A percentile compares a stretch with the other conserved stretches of the same genome.
Evolutionary conservation across 1,284 basidiomycete genomes (phyloP).

Genomic region (Fomitiporia mediterranea): DNA sequence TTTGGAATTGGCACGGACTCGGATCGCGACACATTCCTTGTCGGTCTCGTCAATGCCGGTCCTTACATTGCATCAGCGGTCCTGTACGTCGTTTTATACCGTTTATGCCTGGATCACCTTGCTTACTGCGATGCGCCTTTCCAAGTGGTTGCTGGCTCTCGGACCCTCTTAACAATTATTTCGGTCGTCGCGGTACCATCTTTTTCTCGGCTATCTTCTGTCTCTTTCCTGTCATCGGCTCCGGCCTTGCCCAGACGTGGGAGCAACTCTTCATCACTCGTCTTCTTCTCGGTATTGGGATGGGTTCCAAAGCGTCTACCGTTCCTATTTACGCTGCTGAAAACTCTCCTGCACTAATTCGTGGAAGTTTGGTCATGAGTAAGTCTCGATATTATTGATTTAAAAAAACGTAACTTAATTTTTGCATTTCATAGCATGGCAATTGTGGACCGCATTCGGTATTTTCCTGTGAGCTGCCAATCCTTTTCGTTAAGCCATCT

Average conservation of each 20-base stretch:
- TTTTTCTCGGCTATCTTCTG: conserved; percentile 59
- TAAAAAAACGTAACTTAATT: not conserved
- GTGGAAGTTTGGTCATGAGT: conserved; percentile 35
- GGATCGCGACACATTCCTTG: conserved; percentile 39
- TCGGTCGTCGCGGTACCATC: conserved; percentile 66
- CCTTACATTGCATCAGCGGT: conserved; percentile 56
- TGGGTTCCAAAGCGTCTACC: conserved; percentile 63
- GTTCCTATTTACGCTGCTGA: conserved; percentile 58
- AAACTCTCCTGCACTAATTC: conserved; percentile 55
- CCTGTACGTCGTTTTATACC: conserved; percentile 67
- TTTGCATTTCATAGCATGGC: conserved; percentile 2
- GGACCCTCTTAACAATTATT: conserved; percentile 42
- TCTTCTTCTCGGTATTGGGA: conserved; percentile 59
- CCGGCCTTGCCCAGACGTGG: conserved; percentile 36
- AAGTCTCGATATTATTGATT: not conserved
- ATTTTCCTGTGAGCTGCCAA: conserved; percentile 43
- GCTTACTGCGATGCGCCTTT: conserved; percentile 23
- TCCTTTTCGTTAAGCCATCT: conserved; percentile 31
- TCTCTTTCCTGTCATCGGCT: conserved; percentile 55
- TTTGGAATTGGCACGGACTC: conserved; percentile 36
- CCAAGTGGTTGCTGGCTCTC: conserved; percentile 39
- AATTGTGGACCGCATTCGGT: conserved; percentile 51
- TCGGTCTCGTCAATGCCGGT: conserved; percentile 43
- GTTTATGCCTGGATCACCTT: not conserved
- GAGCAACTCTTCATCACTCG: conserved; percentile 41